These are phyloP conservation scores for Barnettozyma sp. DNA, from an alignment of 805 yeast genomes.

Conservation along the genomic window DNA sequence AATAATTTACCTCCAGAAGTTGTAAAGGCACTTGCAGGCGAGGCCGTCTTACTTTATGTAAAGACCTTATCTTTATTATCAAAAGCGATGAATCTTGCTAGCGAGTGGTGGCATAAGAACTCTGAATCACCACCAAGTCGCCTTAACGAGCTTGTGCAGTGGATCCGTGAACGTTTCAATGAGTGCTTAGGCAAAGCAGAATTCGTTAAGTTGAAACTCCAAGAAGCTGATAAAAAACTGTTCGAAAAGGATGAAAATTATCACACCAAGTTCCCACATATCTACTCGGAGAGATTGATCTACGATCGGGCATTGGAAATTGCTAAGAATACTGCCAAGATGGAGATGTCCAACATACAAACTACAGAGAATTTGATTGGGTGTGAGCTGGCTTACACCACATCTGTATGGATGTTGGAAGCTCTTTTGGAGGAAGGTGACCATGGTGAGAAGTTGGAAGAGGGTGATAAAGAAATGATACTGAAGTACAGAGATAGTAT, in stretches of 20 bases:
- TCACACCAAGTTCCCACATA: conserved; percentile 20
- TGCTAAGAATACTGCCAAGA: conserved; percentile 84
- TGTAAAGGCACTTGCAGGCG: conserved; percentile 59
- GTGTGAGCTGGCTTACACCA: conserved; percentile 84
- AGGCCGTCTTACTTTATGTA: conserved; percentile 79
- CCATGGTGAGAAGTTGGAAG: conserved; percentile 44
- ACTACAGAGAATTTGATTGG: conserved; percentile 44
- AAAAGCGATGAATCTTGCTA: conserved; percentile 77
- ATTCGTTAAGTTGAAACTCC: conserved; percentile 51
- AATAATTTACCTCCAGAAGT: conserved; percentile 48
- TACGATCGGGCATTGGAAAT: conserved; percentile 93
- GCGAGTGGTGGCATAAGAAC: conserved; percentile 79
- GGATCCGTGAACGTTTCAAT: conserved; percentile 86
- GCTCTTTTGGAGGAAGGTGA: conserved; percentile 56
- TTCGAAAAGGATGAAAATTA: conserved; percentile 9
- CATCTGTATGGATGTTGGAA: conserved; percentile 93
- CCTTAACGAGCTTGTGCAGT: conserved; percentile 58
- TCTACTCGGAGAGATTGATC: conserved; percentile 75
- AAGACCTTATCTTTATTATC: conserved; percentile 79
- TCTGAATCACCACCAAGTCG: conserved; percentile 33
- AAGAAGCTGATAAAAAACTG: conserved; percentile 39
- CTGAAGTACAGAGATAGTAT: conserved; percentile 79
- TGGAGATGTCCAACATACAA: conserved; percentile 49
- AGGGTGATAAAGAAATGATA: conserved; percentile 67
- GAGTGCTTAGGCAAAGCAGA: conserved; percentile 89